Conservation (phyloP, 2,329 filamentous ascomycete species). For the Malbranchea cinnamomea region DNA sequence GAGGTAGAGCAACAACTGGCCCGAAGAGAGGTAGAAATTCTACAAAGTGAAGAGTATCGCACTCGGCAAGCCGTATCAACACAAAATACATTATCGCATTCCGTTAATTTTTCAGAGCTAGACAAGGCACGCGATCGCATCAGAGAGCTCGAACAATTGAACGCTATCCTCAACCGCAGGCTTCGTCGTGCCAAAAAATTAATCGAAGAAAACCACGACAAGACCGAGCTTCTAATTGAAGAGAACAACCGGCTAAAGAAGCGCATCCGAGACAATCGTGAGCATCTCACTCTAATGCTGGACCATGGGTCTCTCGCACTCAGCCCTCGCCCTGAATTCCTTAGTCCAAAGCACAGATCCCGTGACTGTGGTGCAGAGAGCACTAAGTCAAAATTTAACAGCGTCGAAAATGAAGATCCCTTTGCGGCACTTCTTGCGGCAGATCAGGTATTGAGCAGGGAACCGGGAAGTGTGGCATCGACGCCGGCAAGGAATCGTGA, state of each 20-base stretch:
- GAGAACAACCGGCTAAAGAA: slow-evolving; percentile 64
- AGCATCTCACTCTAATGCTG: slow-evolving; percentile 67
- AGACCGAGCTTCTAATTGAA: slow-evolving; percentile 54
- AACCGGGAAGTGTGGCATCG: slow-evolving; percentile 58
- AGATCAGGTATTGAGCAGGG: slow-evolving; percentile 62
- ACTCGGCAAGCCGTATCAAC: slow-evolving; percentile 43
- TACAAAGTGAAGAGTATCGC: slow-evolving; percentile 59
- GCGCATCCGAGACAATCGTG: slow-evolving; percentile 76
- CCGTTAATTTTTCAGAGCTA: slow-evolving; percentile 42
- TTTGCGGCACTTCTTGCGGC: slow-evolving; percentile 64
- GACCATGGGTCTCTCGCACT: slow-evolving; percentile 55
- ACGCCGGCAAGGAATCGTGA: slow-evolving; percentile 44
- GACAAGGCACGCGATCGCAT: slow-evolving; percentile 45
- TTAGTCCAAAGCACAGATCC: slow-evolving; percentile 25
- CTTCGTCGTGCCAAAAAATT: slow-evolving; percentile 61
- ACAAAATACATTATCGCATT: slow-evolving; percentile 9
- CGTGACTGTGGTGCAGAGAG: slow-evolving; percentile 22
- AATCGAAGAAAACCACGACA: slow-evolving; percentile 63
- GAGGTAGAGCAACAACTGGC: slow-evolving; percentile 86
- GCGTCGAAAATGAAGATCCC: slow-evolving; percentile 43
- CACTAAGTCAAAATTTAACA: slow-evolving; percentile 26
- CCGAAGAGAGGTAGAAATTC: slow-evolving; percentile 71
- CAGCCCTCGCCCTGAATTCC: slow-evolving; percentile 41
- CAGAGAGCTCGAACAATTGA: slow-evolving; percentile 52
- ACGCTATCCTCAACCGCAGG: slow-evolving; percentile 47